Base-by-base conservation (phyloP, 768 basidiomycete genomes). In the Galerina marginata region DNA sequence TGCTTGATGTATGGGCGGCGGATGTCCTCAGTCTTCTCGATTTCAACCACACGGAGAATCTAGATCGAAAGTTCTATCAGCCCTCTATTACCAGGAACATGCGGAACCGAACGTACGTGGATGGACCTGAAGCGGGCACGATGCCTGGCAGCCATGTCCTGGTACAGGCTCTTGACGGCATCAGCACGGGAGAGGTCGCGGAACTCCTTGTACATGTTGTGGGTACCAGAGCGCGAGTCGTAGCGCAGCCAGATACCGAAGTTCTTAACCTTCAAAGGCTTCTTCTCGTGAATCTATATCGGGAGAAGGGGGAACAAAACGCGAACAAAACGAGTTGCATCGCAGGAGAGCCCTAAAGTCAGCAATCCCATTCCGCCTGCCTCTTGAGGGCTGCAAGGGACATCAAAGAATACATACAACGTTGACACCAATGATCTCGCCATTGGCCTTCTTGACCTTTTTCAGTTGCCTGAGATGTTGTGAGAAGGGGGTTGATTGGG, bases 141-240 rank as follows among this genome's bases (percentile, higher is more conserved):
- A 79, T 99, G 96, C 68, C 96, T 87, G 64, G 97, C 95, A 71
- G 97, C 94, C 96, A 99, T 98, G 80, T 99, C 96, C 82, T 99
- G 96, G 88, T 99, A 99, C 76, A 98, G 79, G 69, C 89, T 84
- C 85, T 92, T 95, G 75, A 99, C 97, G 59, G 97, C 96, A 75
- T 93, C 96, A 61, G 93, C 90, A 65, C 97, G 90, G 68, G 85
- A 85, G 69, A 99, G 90, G 71, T 99, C 96, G 73, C 95, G 93
- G 91, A 93, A 98, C 79, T 93, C 92, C 87, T 96, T 96, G 92
- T 97, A 97, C 95, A 98, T 96, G 89, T 99, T 99, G 90, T 99
- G 97, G 47, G 97, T 99, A 65, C 97, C 97, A 53, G 96, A 97
- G 70, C 96, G 95, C 56, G 96, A 99, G 81, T 99, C 97, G 80